Evolutionary conservation across 306 rosid genomes (phyloP), one percentile per base, ranked within the genome.

Genomic region (Cucumis sativus): DNA sequence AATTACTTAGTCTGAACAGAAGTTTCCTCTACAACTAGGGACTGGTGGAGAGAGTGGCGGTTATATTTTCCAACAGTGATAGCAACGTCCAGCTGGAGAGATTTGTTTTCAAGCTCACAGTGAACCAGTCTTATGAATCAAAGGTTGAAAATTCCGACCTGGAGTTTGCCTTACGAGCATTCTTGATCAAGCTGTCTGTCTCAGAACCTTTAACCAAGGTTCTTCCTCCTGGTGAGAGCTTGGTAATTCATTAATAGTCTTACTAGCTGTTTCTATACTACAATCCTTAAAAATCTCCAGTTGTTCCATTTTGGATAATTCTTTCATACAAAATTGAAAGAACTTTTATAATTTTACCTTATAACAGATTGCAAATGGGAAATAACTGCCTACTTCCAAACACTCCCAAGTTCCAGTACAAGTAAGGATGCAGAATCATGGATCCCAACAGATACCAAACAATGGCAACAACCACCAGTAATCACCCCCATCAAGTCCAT

Each of bases 111-210:
- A 90, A 89, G 88, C 87, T 90, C 66, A 64, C 75, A 25, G 77
- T 90, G 89, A 86, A 88, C 85, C 92, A 62, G 64, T 79, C 91
- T 45, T 83, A 63, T 80, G 87, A 84, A 72, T 84, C 96, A 40
- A 83, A 85, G 54, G 84, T 92, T 67, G 86, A 88, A 77, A 91
- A 88, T 58, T 83, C 82, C 56, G 87, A 90, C 76, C 83, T 92
- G 85, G 91, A 89, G 90, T 84, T 81, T 83, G 89, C 97, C 80
- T 93, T 95, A n/a, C 84, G 91, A 84, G 88, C 93, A 57, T 90
- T 95, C 84, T 82, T 92, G 79, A 45, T 88, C 82, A 89, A 95
- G 90, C 85, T 92, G 62, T 87, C 92, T 64, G 78, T 87, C 86
- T 86, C 91, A 43, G 93, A 87, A 80, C 79, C 96, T 47, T 85